Conservation (phyloP, 345 rosid genomes). For the Hirschfeldia incana region DNA sequence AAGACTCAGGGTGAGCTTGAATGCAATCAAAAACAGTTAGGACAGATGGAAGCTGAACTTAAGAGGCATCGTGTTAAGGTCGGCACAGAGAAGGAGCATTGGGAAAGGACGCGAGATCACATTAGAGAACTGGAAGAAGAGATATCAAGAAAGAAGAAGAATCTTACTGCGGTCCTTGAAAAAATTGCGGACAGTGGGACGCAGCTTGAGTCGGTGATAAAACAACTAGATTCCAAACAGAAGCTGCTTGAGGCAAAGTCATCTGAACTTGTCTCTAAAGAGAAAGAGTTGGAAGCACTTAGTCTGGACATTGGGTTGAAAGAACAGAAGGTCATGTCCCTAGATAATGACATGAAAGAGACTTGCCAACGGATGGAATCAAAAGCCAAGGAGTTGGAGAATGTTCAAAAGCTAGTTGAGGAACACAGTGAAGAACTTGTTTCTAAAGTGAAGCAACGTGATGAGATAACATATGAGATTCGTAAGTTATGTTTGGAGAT, state of each 20-base stretch:
- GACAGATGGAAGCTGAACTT: conserved; percentile 4
- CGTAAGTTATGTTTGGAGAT: conserved; percentile 5
- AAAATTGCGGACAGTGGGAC: neutral
- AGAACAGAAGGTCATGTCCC: neutral
- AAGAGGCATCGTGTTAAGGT: neutral
- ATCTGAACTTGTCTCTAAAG: conserved; percentile 17
- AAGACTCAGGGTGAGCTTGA: conserved; percentile 23
- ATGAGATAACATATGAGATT: conserved; percentile 22
- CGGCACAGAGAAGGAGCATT: neutral
- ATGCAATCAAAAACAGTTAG: neutral
- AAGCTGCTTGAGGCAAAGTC: conserved; percentile 14
- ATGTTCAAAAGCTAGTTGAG: conserved; percentile 11
- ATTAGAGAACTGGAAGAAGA: conserved; percentile 16
- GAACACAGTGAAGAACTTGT: conserved; percentile 34
- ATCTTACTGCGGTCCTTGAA: neutral
- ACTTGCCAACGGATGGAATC: conserved; percentile 14
- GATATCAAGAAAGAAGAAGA: neutral
- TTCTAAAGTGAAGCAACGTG: conserved; percentile 14
- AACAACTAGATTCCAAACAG: conserved; percentile 10
- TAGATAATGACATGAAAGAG: conserved; percentile 1
- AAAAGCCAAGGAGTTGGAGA: conserved; percentile 25
- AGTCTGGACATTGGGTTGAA: conserved; percentile 18
- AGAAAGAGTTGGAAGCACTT: conserved; percentile 15
- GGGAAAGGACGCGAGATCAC: neutral
- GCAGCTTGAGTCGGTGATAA: conserved; percentile 8